phyloP scores from a whole-genome alignment of 352 stramenopile genomes.

The Globisporangium carolinianum region DNA sequence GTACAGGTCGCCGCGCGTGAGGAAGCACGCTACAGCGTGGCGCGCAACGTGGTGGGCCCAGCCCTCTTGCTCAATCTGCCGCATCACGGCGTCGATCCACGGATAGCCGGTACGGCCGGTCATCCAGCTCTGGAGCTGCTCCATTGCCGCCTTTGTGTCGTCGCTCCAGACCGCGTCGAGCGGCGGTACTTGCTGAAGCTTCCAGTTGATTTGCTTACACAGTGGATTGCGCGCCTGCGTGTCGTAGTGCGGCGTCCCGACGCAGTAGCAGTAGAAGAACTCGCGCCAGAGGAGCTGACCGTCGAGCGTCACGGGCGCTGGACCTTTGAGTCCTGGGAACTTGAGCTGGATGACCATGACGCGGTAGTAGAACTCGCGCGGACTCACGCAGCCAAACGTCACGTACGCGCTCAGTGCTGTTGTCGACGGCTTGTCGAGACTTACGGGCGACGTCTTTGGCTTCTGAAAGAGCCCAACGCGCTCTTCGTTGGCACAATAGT shows the following conservation, averaged over 20 bases:
- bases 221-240: slow-evolving; percentile 87
- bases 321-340: slow-evolving; percentile 72
- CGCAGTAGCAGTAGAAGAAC: slow-evolving; percentile 86
- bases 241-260: slow-evolving; percentile 72
- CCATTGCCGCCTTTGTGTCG: slow-evolving; percentile 41
- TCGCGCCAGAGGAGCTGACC: slow-evolving; percentile 95
- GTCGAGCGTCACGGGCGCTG: slow-evolving; percentile 86
- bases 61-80: slow-evolving; percentile 84
- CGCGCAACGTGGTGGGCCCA: slow-evolving; percentile 81
- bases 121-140: slow-evolving; percentile 84
- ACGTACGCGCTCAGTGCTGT: slow-evolving; percentile 93
- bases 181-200: slow-evolving; percentile 23
- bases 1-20: slow-evolving; percentile 94
- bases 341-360: slow-evolving; percentile 86
- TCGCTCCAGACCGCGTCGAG: slow-evolving; percentile 16
- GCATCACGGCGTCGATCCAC: slow-evolving; percentile 96
- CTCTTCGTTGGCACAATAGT: slow-evolving; percentile 50
- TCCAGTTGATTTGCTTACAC: slow-evolving; percentile 75
- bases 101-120: slow-evolving; percentile 93
- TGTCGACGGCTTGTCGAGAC: slow-evolving; percentile 82
- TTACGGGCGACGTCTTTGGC: slow-evolving; percentile 89
- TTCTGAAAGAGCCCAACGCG: slow-evolving; percentile 94
- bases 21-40: slow-evolving; percentile 94
- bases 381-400: slow-evolving; percentile 84
- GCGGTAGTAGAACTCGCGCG: slow-evolving; percentile 68